Evolutionary conservation across 306 rosid species (phyloP).

Genomic region (Glycyrrhiza uralensis): DNA sequence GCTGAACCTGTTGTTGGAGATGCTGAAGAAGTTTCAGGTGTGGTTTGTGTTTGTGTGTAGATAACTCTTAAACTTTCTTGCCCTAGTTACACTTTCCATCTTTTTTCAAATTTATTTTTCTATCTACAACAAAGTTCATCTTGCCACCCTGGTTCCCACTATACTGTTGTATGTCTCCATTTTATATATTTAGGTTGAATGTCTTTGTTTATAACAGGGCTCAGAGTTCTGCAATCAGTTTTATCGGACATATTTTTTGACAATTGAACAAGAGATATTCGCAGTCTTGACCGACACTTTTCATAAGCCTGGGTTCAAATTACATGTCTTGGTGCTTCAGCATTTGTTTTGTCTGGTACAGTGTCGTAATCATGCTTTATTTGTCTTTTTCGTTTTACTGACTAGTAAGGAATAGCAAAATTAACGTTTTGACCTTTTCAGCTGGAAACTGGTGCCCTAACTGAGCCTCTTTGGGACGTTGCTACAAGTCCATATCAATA

Average conservation of each 20-base stretch:
- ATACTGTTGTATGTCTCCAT: not conserved
- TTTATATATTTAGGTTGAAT: not conserved
- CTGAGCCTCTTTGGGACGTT: slow-evolving; percentile 92
- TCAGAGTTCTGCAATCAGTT: slow-evolving; percentile 96
- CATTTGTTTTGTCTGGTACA: slow-evolving; percentile 89
- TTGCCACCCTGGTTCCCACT: slow-evolving; percentile 8
- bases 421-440: slow-evolving; percentile 28
- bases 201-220: slow-evolving; percentile 41
- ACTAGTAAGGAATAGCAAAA: not conserved
- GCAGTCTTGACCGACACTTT: slow-evolving; percentile 95
- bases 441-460: slow-evolving; percentile 77
- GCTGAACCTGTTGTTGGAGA: slow-evolving; percentile 68
- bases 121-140: not conserved
- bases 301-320: slow-evolving; percentile 98
- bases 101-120: not conserved
- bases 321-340: slow-evolving; percentile 95
- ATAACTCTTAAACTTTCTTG: not conserved
- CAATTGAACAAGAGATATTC: slow-evolving; percentile 89
- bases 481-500: slow-evolving; percentile 56
- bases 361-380: slow-evolving; percentile 5
- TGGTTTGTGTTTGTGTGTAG: not conserved
- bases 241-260: slow-evolving; percentile 68
- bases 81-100: not conserved
- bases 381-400: not conserved
- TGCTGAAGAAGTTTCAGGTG: slow-evolving; percentile 93